Evolutionary conservation across 2,329 filamentous ascomycete species (phyloP), one percentile per base, ranked within the genome.

Genomic region (Parastagonospora nodorum): DNA sequence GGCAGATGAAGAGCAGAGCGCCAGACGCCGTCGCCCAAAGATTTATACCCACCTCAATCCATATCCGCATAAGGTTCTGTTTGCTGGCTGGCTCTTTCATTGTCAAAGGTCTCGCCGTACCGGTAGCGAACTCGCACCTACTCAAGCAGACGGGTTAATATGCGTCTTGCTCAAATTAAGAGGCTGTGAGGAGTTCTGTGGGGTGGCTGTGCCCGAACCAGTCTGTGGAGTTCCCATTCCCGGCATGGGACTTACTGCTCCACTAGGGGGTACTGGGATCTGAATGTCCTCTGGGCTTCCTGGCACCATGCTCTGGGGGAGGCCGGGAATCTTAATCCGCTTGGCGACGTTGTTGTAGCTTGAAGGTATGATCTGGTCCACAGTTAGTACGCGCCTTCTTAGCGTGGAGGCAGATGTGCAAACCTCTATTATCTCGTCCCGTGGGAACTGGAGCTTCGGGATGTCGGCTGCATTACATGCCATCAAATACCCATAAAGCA

Each of bases 401-500:
- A 5, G 31, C 16, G 14, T 42, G n/a, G 42, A 53, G 28, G 15
- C 11, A 14, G 67, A 48, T 63, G 57, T 32, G 15, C 75, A 63
- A 71, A 85, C 85, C 80, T 99, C 94, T 61, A 99, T 96, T 69
- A 99, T 97, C 72, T 99, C 92, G 69, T 99, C 88, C 37, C 94
- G 89, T 4, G 94, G 94, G 67, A 99, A 99, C 60, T 91, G 89
- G 55, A 99, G 84, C 62, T 87, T 88, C 4, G 94, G 94, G 56
- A 99, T 99, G 68, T 96, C 92, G 74, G 88, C 89, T 8, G 95
- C 92, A 71, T 93, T 94, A 77, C 94, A 97, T 63, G 96, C 94
- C 94, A 99, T 99, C 33, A 99, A 81, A 74, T 99, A 99, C 19
- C 92, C 92, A 71, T 99, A 99, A 3, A 99, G 82, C 19, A 99